Percentiles rank a stretch among this genome's conserved stretches.
phyloP scores from a whole-genome alignment of 140 eudicot genomes.

The Senecio squalidus region DNA sequence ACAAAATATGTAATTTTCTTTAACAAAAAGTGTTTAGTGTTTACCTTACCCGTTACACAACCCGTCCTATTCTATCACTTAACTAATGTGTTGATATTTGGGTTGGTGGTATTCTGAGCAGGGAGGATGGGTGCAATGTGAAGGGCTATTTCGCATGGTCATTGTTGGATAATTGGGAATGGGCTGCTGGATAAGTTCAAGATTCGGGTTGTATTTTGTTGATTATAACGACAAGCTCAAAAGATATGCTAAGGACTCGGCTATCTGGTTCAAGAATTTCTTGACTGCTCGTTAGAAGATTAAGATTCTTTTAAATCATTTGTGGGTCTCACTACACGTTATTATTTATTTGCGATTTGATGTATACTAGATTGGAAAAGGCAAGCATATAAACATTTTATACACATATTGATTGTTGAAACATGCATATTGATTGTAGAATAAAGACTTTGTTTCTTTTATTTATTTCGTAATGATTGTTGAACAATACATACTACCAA shows the following conservation, averaged over 20 bases:
- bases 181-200: constrained; percentile 87
- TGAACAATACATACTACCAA: no score
- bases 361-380: not conserved
- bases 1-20: no score
- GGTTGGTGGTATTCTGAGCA: constrained; percentile 24
- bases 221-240: constrained; percentile 66
- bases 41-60: no score
- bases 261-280: constrained; percentile 82
- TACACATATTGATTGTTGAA: not conserved
- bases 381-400: not conserved
- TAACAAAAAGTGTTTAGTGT: no score
- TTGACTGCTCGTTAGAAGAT: constrained; percentile 31
- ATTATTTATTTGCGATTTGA: not conserved
- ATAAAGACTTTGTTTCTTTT: no score
- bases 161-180: constrained; percentile 88
- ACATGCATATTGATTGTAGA: no score
- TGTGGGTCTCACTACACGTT: not conserved
- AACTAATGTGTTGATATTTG: not conserved
- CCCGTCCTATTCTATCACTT: no score
- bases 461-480: no score
- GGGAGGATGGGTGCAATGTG: constrained; percentile 92
- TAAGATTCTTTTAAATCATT: constrained; percentile 1
- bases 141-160: constrained; percentile 96
- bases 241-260: constrained; percentile 87
- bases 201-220: constrained; percentile 82